phyloP scores from a whole-genome alignment of 106 monocot genomes.

The Dioscorea dumetorum region DNA sequence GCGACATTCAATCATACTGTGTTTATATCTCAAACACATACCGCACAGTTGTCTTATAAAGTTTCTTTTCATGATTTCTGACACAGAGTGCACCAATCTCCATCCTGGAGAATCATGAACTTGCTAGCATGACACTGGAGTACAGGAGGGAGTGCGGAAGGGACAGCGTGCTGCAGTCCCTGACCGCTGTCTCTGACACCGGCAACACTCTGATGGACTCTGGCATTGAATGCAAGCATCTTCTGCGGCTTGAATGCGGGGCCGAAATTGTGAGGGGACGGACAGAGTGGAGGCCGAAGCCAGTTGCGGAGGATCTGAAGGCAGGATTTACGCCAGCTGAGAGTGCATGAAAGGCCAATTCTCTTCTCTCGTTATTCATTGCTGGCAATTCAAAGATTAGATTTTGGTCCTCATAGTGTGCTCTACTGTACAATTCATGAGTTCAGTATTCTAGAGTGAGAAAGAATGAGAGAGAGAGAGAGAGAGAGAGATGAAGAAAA shows the following conservation, averaged over 20 bases:
- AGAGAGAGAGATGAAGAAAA: too few relatives aligned
- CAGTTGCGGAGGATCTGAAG: neutral
- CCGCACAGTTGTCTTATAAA: too few relatives aligned
- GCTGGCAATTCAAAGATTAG: too few relatives aligned
- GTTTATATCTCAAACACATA: too few relatives aligned
- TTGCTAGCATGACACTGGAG: slow-evolving; percentile 49
- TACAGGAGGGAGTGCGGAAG: slow-evolving; percentile 48
- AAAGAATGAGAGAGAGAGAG: too few relatives aligned
- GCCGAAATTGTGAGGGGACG: slow-evolving; percentile 65
- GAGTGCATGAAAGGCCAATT: too few relatives aligned
- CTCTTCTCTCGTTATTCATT: too few relatives aligned
- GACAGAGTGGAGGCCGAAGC: slow-evolving; percentile 74
- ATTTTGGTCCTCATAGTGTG: too few relatives aligned
- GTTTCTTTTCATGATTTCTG: neutral
- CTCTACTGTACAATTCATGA: too few relatives aligned
- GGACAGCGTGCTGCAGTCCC: slow-evolving; percentile 76
- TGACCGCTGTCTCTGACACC: slow-evolving; percentile 46
- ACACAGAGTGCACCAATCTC: slow-evolving; percentile 36
- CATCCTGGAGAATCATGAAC: slow-evolving; percentile 56
- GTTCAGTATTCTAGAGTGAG: too few relatives aligned
- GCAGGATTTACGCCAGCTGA: neutral
- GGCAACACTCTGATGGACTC: neutral
- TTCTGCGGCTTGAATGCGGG: slow-evolving; percentile 65
- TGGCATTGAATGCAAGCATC: slow-evolving; percentile 54
- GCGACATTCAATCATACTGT: too few relatives aligned